phyloP scores from a whole-genome alignment of 2,329 filamentous ascomycete species.

The Ramularia collo-cygni region DNA sequence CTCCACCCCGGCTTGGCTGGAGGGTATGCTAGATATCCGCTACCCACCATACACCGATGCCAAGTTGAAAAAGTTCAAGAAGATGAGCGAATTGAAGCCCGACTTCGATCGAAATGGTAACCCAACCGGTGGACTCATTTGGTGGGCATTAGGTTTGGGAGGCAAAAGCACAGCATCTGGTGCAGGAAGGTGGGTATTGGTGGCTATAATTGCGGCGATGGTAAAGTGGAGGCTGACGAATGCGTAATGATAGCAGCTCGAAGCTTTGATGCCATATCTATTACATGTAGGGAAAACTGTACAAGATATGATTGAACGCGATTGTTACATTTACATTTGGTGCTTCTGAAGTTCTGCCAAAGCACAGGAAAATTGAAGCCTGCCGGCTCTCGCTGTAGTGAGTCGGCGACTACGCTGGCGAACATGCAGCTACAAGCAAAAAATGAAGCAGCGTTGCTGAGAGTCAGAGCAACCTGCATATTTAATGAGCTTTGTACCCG shows the following conservation, averaged over 20 bases:
- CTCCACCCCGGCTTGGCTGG: constrained; percentile 60
- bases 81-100: constrained; percentile 47
- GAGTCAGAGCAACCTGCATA: too few species aligned
- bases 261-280: constrained; percentile 3
- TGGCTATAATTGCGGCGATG: constrained; percentile 18
- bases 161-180: constrained; percentile 23
- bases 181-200: constrained; percentile 24
- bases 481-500: too few species aligned
- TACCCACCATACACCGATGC: constrained; percentile 54
- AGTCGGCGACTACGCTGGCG: too few species aligned
- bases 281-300: too few species aligned
- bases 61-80: constrained; percentile 47
- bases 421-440: too few species aligned
- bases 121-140: constrained; percentile 23
- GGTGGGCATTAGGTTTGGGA: constrained; percentile 27
- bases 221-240: constrained; percentile 61
- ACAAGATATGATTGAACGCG: too few species aligned
- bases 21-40: constrained; percentile 59
- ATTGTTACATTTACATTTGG: too few species aligned
- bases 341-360: too few species aligned
- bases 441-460: too few species aligned
- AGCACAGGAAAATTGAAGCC: too few species aligned
- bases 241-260: constrained; percentile 80
- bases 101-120: constrained; percentile 55
- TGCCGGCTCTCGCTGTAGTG: too few species aligned